These are phyloP conservation scores for Geotrichum siamense DNA, from an alignment of 1,139 yeast genomes.

Conservation along the genomic window DNA sequence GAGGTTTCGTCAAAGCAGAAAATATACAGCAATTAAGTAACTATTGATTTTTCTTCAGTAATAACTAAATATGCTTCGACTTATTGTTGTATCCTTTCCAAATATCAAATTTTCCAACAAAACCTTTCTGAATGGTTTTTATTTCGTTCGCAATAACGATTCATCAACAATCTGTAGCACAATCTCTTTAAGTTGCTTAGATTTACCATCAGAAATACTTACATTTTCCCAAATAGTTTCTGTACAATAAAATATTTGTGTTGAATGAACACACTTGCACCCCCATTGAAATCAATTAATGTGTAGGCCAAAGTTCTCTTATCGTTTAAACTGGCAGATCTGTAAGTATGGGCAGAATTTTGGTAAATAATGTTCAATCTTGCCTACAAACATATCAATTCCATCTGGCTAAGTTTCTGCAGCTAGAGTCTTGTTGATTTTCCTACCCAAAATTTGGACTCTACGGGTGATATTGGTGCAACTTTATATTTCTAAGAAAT, in stretches of 20 bases:
- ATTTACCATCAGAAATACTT: constrained; percentile 41
- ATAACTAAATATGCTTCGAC: constrained; percentile 55
- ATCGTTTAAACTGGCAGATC: constrained; percentile 53
- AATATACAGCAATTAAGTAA: constrained; percentile 66
- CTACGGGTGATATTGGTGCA: constrained; percentile 68
- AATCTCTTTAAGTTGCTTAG: constrained; percentile 36
- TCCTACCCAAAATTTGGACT: constrained; percentile 55
- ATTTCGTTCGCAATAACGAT: constrained; percentile 60
- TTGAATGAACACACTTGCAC: constrained; percentile 71
- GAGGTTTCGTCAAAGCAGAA: constrained; percentile 56
- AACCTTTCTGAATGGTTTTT: constrained; percentile 63
- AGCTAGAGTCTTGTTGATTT: constrained; percentile 40
- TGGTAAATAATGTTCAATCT: constrained; percentile 56
- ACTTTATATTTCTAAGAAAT: constrained; percentile 46
- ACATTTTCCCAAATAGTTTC: constrained; percentile 43
- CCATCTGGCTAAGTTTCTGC: constrained; percentile 41
- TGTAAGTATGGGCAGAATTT: constrained; percentile 38
- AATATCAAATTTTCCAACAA: constrained; percentile 61
- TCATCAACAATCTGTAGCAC: constrained; percentile 39
- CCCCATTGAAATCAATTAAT: constrained; percentile 82
- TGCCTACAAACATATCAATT: constrained; percentile 67
- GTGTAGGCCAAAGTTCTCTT: constrained; percentile 76
- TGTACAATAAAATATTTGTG: constrained; percentile 61
- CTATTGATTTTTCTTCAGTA: constrained; percentile 55
- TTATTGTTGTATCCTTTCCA: constrained; percentile 59